Conservation (phyloP, 2,329 filamentous ascomycete species). For the Exophiala phaeomuriformis region DNA sequence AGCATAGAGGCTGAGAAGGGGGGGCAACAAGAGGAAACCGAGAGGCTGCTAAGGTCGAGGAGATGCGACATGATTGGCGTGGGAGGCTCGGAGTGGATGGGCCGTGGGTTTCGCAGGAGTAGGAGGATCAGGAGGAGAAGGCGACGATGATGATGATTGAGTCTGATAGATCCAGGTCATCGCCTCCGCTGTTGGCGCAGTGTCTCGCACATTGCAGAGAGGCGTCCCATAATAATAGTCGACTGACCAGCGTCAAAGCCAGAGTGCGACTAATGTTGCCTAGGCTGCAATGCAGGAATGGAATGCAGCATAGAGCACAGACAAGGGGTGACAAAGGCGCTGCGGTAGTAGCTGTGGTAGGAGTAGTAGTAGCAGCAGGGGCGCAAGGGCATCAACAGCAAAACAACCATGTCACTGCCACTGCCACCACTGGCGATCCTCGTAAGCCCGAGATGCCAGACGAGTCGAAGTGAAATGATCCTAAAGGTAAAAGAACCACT, state of each 20-base stretch:
- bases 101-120: not conserved
- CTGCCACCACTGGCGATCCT: no score
- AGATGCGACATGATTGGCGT: not conserved
- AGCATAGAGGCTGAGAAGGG: not conserved
- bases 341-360: not conserved
- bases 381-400: no score
- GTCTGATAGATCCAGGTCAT: not conserved
- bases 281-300: not conserved
- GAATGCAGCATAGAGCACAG: not conserved
- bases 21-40: not conserved
- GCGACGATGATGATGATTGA: not conserved
- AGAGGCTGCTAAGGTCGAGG: not conserved
- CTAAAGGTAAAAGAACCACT: not conserved
- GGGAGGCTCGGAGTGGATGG: not conserved
- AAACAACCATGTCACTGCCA: no score
- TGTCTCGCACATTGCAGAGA: not conserved
- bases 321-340: not conserved
- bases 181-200: not conserved
- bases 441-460: no score
- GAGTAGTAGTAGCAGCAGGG: not conserved
- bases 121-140: not conserved
- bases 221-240: not conserved
- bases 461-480: no score
- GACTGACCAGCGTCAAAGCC: not conserved
- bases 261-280: not conserved